phyloP scores from a whole-genome alignment of 805 yeast genomes.

The Starmera caribaea region DNA sequence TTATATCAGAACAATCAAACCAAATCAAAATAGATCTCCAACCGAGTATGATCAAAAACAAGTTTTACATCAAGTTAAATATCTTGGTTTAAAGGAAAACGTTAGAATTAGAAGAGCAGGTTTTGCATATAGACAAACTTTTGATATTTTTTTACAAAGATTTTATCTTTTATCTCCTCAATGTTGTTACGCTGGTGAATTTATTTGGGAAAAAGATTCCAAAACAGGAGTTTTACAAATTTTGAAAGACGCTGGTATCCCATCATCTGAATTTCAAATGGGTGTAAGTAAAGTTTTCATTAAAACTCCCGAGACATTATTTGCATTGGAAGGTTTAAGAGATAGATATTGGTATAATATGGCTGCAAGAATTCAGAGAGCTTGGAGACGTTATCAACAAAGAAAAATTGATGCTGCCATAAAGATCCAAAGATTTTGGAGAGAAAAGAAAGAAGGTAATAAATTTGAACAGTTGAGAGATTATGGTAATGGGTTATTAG shows the following conservation, averaged over 20 bases:
- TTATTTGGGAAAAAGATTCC: constrained; percentile 55
- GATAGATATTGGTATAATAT: constrained; percentile 96
- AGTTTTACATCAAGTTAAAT: constrained; percentile 92
- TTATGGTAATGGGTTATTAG: constrained; percentile 62
- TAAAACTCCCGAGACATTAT: constrained; percentile 93
- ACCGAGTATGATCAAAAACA: constrained; percentile 81
- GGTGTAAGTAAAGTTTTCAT: constrained; percentile 91
- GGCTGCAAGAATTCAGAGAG: constrained; percentile 97
- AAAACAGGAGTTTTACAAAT: constrained; percentile 44
- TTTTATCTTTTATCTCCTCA: constrained; percentile 79
- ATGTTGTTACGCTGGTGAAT: constrained; percentile 88
- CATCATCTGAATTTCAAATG: constrained; percentile 74
- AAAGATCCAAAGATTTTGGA: constrained; percentile 72
- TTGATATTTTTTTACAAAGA: constrained; percentile 91
- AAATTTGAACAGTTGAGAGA: constrained; percentile 80
- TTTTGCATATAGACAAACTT: constrained; percentile 94
- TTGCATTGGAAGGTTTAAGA: constrained; percentile 91
- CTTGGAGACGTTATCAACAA: constrained; percentile 80
- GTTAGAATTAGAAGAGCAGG: constrained; percentile 98
- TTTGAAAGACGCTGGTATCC: constrained; percentile 55
- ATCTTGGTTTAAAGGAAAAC: constrained; percentile 91
- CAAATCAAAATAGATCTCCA: constrained; percentile 89
- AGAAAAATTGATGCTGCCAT: constrained; percentile 82
- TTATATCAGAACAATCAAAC: constrained; percentile 94
- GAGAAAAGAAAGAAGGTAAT: constrained; percentile 71